Evolutionary conservation across 306 rosid genomes (phyloP).

Genomic region (Vicia faba): DNA sequence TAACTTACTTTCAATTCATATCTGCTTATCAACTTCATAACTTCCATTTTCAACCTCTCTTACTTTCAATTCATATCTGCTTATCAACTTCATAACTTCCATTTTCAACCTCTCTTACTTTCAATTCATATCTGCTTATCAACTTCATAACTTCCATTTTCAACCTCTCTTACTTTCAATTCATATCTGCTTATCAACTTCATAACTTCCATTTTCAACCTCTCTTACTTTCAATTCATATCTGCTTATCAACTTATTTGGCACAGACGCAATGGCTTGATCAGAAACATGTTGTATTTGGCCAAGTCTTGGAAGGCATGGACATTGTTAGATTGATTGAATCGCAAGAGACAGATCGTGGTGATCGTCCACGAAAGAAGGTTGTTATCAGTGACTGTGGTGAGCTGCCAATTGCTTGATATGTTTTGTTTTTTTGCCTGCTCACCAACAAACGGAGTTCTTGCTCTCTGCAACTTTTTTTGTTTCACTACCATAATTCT

Average conservation of each 20-base stretch:
- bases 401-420: constrained; percentile 82
- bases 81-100: too few relatives aligned
- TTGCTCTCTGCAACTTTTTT: constrained; percentile 23
- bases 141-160: too few relatives aligned
- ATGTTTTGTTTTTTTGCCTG: constrained; percentile 6
- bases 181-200: too few relatives aligned
- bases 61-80: too few relatives aligned
- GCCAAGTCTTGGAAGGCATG: constrained; percentile 97
- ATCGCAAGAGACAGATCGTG: constrained; percentile 86
- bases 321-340: constrained; percentile 77
- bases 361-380: constrained; percentile 91
- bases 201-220: neutral
- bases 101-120: too few relatives aligned
- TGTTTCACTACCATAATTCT: constrained; percentile 30
- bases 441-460: neutral
- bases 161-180: too few relatives aligned
- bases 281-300: constrained; percentile 93
- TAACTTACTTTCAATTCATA: constrained; percentile 9
- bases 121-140: too few relatives aligned
- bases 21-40: too few relatives aligned
- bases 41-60: too few relatives aligned
- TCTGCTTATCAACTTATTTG: constrained; percentile 18
- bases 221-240: constrained; percentile 10
- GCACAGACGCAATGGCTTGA: constrained; percentile 98
- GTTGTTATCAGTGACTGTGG: constrained; percentile 80